Evolutionary conservation across 2,329 filamentous ascomycete genomes (phyloP).

Genomic region (Penicillium sp.): DNA sequence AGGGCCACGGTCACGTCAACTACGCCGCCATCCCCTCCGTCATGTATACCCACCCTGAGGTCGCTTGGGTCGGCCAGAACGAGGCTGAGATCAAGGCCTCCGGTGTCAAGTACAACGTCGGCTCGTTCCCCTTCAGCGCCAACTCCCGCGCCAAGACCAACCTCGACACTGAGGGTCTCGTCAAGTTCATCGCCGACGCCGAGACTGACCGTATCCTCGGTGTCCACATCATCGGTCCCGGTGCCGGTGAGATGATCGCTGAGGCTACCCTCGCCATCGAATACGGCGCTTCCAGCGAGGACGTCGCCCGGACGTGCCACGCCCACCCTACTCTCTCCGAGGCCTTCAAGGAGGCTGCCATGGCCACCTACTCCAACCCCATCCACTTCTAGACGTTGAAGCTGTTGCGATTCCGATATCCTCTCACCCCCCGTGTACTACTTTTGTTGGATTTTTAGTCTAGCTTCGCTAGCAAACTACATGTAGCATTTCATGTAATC

Average conservation of each 20-base stretch:
- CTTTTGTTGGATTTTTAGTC: constrained; percentile 35
- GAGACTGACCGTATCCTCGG: constrained; percentile 96
- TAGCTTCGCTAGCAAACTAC: constrained; percentile 42
- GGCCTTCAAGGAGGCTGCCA: constrained; percentile 99
- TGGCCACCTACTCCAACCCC: constrained; percentile 93
- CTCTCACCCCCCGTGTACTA: constrained; percentile 27
- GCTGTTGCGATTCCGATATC: constrained; percentile 26
- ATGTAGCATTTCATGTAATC: constrained; percentile 44
- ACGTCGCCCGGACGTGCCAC: constrained; percentile 92
- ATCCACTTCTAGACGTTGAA: constrained; percentile 78
- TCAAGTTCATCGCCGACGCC: constrained; percentile 95
- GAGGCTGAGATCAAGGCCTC: constrained; percentile 93
- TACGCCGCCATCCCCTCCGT: constrained; percentile 96
- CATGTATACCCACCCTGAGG: constrained; percentile 99
- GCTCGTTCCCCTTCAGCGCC: constrained; percentile 95
- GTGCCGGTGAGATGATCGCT: constrained; percentile 99
- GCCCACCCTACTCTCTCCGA: constrained; percentile 95
- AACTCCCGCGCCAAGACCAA: constrained; percentile 99
- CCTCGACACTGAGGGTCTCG: constrained; percentile 90
- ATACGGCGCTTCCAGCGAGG: constrained; percentile 94
- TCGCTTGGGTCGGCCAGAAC: constrained; percentile 97
- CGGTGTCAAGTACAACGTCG: constrained; percentile 88
- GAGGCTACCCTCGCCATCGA: constrained; percentile 94
- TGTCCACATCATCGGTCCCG: constrained; percentile 93
- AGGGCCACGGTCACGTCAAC: constrained; percentile 98